Base-by-base conservation (phyloP, 1,284 basidiomycete genomes). In the Inonotus obliquus region DNA sequence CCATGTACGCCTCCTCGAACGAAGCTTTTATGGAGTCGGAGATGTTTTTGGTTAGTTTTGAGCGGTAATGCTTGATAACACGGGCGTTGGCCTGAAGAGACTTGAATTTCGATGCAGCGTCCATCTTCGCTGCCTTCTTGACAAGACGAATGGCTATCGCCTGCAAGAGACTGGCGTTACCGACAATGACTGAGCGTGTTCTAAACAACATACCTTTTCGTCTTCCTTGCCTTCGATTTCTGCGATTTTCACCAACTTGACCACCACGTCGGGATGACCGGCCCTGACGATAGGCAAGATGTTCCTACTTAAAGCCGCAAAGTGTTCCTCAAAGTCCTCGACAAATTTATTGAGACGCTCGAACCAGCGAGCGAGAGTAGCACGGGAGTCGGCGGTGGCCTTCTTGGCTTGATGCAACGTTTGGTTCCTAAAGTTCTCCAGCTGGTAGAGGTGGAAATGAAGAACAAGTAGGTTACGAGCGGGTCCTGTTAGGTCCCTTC, bases 31-130 rank as follows among this genome's bases (percentile, higher is more conserved):
- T 91, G 1, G 92, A 88, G 17, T 89, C 84, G 1, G 84, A 80
- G 72, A 99, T 91, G 29, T 84, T 82, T 69, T 92, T 92, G 64
- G 88, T 83, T 65, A 98, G 84, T 73, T 96, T 98, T 64, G 91
- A 89, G 11, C 95, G 87, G 74, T 98, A 99, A 73, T 98, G 92
- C 76, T 99, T 99, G 75, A 99, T 90, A 45, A 94, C 81, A 57
- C 96, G 89, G 6, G 95, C 93, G 67, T 96, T 91, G 51, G 95
- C 96, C 74, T 94, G 91, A 81, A 94, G 86, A 10, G 92, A 94
- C 71, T 86, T 91, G 77, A 94, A 95, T 73, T 92, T 93, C 19
- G 92, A 88, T 0, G 94, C 89, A 11, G 92, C 89, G 67, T 95
- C 94, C 70, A 91, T 80, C 69, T 91, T 94, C 1, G 91, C 91